Evolutionary conservation across 805 yeast species (phyloP).

Genomic region (Metschnikowia amazonensis): DNA sequence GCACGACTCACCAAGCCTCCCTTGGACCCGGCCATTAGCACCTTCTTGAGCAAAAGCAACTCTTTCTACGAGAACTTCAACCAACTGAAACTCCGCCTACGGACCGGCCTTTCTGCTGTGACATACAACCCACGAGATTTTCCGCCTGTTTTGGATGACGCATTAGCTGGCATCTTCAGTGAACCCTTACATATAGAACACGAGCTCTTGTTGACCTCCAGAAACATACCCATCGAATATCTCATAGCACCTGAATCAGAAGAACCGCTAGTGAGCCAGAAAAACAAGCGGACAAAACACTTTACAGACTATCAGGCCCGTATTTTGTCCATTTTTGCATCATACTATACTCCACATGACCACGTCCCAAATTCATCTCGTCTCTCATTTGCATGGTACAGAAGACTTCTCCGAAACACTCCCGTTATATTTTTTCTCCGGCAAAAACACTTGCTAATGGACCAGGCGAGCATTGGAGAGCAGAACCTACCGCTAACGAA

Average conservation of each 20-base stretch:
- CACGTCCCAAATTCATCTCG: slow-evolving; percentile 11
- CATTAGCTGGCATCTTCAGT: slow-evolving; percentile 22
- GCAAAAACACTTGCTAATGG: slow-evolving; percentile 27
- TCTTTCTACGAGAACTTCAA: slow-evolving; percentile 21
- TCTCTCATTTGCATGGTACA: slow-evolving; percentile 30
- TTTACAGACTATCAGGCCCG: slow-evolving; percentile 25
- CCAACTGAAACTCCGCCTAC: slow-evolving; percentile 19
- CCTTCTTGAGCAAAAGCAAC: slow-evolving; percentile 17
- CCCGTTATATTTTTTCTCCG: slow-evolving; percentile 30
- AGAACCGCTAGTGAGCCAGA: slow-evolving; percentile 10
- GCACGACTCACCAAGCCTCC: slow-evolving; percentile 10
- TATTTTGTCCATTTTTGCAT: slow-evolving; percentile 25
- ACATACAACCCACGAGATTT: slow-evolving; percentile 21
- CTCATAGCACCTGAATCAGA: background rate
- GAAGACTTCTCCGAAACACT: slow-evolving; percentile 23
- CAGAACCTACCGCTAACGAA: slow-evolving; percentile 21
- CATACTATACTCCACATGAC: slow-evolving; percentile 22
- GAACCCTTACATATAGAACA: slow-evolving; percentile 13
- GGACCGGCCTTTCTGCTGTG: background rate
- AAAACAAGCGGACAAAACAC: slow-evolving; percentile 14
- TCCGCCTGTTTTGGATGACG: slow-evolving; percentile 20
- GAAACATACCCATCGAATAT: slow-evolving; percentile 4
- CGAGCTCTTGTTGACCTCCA: slow-evolving; percentile 9
- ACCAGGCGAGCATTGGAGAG: slow-evolving; percentile 22
- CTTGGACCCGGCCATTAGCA: slow-evolving; percentile 14